A percentile compares a stretch with the other conserved stretches of the same genome.
phyloP scores from a whole-genome alignment of 495 filamentous ascomycete species.

The Hyaloscypha hepaticicola region DNA sequence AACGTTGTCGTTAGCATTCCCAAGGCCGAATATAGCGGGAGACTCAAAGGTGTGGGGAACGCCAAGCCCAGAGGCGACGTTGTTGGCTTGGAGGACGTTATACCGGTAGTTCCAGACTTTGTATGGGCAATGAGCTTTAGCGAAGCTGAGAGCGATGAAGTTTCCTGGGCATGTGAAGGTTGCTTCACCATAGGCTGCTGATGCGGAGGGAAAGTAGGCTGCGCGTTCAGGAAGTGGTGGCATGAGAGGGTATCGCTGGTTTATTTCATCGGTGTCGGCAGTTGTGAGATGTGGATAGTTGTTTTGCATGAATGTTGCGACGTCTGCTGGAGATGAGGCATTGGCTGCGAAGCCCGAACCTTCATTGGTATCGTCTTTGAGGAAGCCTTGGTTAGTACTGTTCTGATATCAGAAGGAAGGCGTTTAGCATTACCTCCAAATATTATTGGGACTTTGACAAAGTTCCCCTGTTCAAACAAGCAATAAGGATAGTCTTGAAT shows the following conservation, averaged over 20 bases:
- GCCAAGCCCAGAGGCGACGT: slow-evolving; percentile 50
- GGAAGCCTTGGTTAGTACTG: neutral
- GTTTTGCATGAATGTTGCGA: slow-evolving; percentile 55
- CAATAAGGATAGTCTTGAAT: slow-evolving; percentile 58
- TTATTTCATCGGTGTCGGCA: slow-evolving; percentile 53
- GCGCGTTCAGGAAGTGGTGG: slow-evolving; percentile 42
- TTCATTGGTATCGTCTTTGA: slow-evolving; percentile 58
- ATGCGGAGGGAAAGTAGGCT: slow-evolving; percentile 56
- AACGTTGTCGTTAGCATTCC: slow-evolving; percentile 55
- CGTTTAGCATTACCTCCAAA: slow-evolving; percentile 40
- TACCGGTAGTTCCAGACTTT: slow-evolving; percentile 55
- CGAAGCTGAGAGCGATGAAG: slow-evolving; percentile 49
- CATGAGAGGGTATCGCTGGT: slow-evolving; percentile 54
- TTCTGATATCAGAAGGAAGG: neutral
- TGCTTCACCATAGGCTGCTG: slow-evolving; percentile 65
- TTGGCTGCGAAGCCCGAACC: slow-evolving; percentile 61
- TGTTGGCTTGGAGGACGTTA: slow-evolving; percentile 57
- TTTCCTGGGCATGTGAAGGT: slow-evolving; percentile 69
- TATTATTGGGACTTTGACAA: slow-evolving; percentile 67
- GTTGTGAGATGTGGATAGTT: slow-evolving; percentile 59
- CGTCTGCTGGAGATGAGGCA: slow-evolving; percentile 43
- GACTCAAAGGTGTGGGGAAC: slow-evolving; percentile 43
- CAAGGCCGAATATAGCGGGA: slow-evolving; percentile 23
- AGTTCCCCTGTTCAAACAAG: slow-evolving; percentile 55
- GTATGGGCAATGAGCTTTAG: slow-evolving; percentile 34